Conservation (phyloP, 305 asterid genomes). For the Fraxinus paxiana region DNA sequence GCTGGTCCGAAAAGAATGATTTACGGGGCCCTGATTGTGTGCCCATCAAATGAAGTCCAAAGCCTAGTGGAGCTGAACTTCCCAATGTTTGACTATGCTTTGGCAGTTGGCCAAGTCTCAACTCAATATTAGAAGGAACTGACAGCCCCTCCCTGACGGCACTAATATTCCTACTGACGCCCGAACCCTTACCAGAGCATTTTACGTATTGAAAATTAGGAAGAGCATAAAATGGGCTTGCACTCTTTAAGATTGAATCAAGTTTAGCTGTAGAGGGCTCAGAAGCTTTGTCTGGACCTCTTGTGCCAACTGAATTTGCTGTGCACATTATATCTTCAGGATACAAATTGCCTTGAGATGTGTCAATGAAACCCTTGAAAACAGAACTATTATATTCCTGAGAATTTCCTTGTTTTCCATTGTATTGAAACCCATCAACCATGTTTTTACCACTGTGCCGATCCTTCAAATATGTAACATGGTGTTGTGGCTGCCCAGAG, state of each 20-base stretch:
- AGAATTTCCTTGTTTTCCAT: conserved; percentile 30
- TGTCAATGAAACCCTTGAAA: conserved; percentile 25
- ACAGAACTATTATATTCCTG: conserved; percentile 23
- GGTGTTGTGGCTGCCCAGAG: conserved; percentile 31
- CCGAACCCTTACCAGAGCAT: conserved; percentile 26
- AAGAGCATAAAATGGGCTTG: conserved; percentile 24
- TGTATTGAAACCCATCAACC: conserved; percentile 20
- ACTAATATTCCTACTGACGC: conserved; percentile 20
- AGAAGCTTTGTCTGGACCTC: conserved; percentile 30
- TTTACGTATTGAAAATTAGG: conserved; percentile 33
- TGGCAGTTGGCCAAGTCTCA: conserved; percentile 57
- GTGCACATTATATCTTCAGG: conserved; percentile 22
- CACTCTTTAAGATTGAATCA: conserved; percentile 26
- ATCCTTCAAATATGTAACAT: conserved; percentile 25
- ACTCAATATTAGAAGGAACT: conserved; percentile 47
- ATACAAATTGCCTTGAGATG: conserved; percentile 23
- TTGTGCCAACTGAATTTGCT: conserved; percentile 30
- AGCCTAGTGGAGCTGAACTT: conserved; percentile 27
- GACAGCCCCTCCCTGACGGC: conserved; percentile 27
- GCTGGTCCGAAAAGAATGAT: conserved; percentile 35
- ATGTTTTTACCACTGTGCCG: conserved; percentile 24
- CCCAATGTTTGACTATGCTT: conserved; percentile 34
- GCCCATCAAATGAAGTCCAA: conserved; percentile 27
- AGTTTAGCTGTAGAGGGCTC: conserved; percentile 27
- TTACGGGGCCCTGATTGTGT: conserved; percentile 26